phyloP scores from a whole-genome alignment of 2,329 filamentous ascomycete species.

The Diaporthe vexans region DNA sequence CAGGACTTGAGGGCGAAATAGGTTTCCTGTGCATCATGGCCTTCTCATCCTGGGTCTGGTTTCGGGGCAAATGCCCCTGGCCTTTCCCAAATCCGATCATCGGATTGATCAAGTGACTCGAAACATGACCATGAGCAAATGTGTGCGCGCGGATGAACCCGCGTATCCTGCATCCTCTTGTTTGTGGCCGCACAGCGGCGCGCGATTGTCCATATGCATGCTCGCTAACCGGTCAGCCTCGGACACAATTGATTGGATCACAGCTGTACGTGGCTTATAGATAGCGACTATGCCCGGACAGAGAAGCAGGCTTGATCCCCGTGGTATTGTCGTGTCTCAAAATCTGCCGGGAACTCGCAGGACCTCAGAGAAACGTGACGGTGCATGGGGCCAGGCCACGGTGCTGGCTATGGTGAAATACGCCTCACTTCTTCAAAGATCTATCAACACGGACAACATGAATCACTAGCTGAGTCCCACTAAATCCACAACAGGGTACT shows the following conservation, averaged over 20 bases:
- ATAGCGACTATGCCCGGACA: slow-evolving; percentile 27
- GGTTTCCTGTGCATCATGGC: too few species aligned
- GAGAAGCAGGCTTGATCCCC: slow-evolving; percentile 37
- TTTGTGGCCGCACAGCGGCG: slow-evolving; percentile 10
- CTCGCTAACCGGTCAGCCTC: slow-evolving; percentile 39
- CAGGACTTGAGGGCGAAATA: too few species aligned
- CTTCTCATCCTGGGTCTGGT: neutral
- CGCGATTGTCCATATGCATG: slow-evolving; percentile 25
- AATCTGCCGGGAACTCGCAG: slow-evolving; percentile 36
- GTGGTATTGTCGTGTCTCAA: slow-evolving; percentile 34
- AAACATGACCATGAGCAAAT: neutral
- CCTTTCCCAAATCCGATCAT: neutral
- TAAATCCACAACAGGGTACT: slow-evolving; percentile 10
- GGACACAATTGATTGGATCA: slow-evolving; percentile 34
- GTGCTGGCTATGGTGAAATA: slow-evolving; percentile 21
- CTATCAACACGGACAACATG: neutral
- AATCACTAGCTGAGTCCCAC: neutral
- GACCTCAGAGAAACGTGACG: slow-evolving; percentile 38
- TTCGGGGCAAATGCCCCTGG: neutral
- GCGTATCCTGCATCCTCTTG: neutral
- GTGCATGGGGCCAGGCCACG: neutral
- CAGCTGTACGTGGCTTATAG: slow-evolving; percentile 31
- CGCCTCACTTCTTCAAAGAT: neutral
- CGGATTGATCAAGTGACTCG: slow-evolving; percentile 11
- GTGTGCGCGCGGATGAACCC: slow-evolving; percentile 4